A percentile compares a stretch with the other conserved stretches of the same genome.
Evolutionary conservation across 805 yeast species (phyloP).

Genomic region (Myxozyma neglecta): DNA sequence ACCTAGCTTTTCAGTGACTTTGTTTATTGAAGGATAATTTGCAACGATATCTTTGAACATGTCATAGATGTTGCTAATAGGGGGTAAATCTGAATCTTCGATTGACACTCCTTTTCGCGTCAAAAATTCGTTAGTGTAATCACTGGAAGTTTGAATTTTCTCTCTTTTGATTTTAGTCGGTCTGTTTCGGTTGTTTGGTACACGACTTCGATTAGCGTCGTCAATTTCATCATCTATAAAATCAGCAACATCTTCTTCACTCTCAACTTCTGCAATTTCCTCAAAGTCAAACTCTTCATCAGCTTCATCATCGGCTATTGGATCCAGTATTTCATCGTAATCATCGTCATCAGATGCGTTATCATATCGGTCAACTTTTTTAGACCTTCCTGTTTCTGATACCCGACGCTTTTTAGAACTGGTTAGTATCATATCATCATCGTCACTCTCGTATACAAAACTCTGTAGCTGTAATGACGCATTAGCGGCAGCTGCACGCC

Average conservation of each 20-base stretch:
- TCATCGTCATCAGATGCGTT: not conserved
- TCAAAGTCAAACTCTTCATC: not conserved
- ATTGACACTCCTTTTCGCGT: conserved; percentile 8
- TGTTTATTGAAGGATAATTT: not conserved
- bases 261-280: not conserved
- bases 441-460: not conserved
- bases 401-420: not conserved
- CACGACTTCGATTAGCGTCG: not conserved
- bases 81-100: conserved; percentile 16
- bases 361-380: not conserved
- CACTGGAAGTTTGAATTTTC: not conserved
- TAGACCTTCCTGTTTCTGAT: not conserved
- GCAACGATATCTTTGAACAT: conserved; percentile 19
- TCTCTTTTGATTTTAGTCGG: not conserved
- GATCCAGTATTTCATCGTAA: conserved; percentile 2
- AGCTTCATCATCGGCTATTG: not conserved
- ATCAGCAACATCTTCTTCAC: not conserved
- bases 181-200: not conserved
- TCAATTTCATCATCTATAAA: not conserved
- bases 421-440: not conserved
- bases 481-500: conserved; percentile 1
- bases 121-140: conserved; percentile 6
- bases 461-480: not conserved
- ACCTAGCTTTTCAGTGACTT: not conserved
- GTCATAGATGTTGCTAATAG: conserved; percentile 10